Conservation (phyloP, 139 green algal genomes). For the Chlorella sp. region DNA sequence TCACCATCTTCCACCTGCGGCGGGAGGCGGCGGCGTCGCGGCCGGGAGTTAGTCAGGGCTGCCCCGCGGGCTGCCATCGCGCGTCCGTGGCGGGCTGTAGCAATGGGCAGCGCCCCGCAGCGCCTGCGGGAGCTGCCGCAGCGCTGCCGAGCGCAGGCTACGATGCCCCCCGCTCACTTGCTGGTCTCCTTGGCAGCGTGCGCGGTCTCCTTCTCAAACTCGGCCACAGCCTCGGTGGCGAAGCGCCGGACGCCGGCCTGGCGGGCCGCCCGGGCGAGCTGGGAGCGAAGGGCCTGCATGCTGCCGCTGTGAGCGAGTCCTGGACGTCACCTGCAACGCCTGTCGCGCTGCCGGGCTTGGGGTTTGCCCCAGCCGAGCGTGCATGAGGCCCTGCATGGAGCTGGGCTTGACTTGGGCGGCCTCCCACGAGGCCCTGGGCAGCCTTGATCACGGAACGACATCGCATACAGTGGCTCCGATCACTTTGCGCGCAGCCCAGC, state of each 20-base stretch:
- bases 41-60: no score
- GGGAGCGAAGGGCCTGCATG: background rate
- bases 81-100: no score
- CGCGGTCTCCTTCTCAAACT: constrained; percentile 9
- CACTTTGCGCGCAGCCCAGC: no score
- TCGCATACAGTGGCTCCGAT: no score
- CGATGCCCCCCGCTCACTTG: background rate
- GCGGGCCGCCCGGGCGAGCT: constrained; percentile 1
- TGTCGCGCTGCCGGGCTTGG: background rate
- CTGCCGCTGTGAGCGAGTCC: background rate
- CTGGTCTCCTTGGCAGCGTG: constrained; percentile 18
- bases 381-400: no score
- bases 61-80: no score
- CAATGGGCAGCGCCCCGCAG: background rate
- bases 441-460: no score
- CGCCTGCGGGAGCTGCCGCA: background rate
- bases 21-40: no score
- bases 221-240: background rate
- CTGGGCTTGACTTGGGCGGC: no score
- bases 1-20: constrained; percentile 19
- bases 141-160: background rate
- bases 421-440: no score
- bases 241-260: background rate
- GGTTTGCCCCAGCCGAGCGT: background rate
- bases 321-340: background rate